Evolutionary conservation across 345 rosid species (phyloP).

Genomic region (Zanthoxylum bungeanum): DNA sequence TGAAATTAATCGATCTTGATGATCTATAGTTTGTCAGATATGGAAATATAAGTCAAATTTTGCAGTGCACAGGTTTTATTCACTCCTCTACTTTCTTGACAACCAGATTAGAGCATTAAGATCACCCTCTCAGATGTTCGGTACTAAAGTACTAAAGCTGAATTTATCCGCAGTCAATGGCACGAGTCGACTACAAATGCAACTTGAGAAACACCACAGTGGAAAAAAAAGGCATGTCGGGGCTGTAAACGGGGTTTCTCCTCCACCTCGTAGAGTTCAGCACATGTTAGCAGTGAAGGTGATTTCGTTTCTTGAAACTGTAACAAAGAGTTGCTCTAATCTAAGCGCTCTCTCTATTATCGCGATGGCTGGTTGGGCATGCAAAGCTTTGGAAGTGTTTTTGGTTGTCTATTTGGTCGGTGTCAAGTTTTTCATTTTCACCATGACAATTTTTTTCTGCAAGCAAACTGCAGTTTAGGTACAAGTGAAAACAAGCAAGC

Average conservation of each 20-base stretch:
- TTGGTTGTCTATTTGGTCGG: no score
- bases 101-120: not conserved
- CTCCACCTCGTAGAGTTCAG: not conserved
- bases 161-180: not conserved
- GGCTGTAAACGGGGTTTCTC: not conserved
- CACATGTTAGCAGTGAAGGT: not conserved
- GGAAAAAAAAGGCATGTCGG: not conserved
- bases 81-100: not conserved
- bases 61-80: not conserved
- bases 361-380: not conserved
- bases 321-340: not conserved
- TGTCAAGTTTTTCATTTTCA: not conserved
- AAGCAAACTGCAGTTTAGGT: not conserved
- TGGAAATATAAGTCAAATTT: not conserved
- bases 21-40: slow-evolving; percentile 10
- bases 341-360: not conserved
- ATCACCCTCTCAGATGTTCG: not conserved
- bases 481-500: not conserved
- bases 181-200: not conserved
- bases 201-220: not conserved
- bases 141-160: no score
- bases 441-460: not conserved
- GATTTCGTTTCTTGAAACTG: not conserved
- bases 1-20: slow-evolving; percentile 35
- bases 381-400: not conserved